Evolutionary conservation across 371 early-diverging fungal genomes (phyloP).

Genomic region (Haplosporangium sp.): DNA sequence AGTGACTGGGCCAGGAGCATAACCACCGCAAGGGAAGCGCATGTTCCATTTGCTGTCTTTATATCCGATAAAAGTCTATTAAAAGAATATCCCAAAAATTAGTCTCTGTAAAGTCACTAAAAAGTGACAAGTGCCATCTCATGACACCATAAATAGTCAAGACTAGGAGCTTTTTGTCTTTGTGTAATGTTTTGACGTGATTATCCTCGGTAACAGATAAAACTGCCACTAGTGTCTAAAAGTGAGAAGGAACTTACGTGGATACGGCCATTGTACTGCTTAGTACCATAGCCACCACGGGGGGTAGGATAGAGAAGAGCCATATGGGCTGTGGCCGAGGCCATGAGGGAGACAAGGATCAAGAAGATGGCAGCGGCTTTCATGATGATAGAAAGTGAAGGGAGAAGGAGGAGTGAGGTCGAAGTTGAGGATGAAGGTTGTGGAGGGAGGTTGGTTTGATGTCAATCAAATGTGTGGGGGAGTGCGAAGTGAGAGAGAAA

Average conservation of each 20-base stretch:
- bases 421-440: not conserved
- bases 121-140: too few species aligned
- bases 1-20: constrained; percentile 37
- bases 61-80: constrained; percentile 44
- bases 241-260: constrained; percentile 12
- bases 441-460: constrained; percentile 7
- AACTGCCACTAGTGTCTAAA: too few species aligned
- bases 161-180: too few species aligned
- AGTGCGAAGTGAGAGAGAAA: not conserved
- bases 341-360: constrained; percentile 23
- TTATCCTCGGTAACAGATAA: too few species aligned
- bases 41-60: constrained; percentile 33
- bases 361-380: constrained; percentile 33
- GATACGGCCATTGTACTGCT: constrained; percentile 34
- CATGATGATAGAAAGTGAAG: constrained; percentile 14
- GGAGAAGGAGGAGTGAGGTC: not conserved
- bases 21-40: constrained; percentile 49
- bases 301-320: constrained; percentile 55
- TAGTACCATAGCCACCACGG: constrained; percentile 40
- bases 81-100: not conserved
- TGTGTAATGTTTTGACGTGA: too few species aligned
- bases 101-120: too few species aligned
- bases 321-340: constrained; percentile 51
- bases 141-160: too few species aligned
- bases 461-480: constrained; percentile 21